Base-by-base conservation (phyloP, 441 rosid species). In the Gossypium schwendimanii region DNA sequence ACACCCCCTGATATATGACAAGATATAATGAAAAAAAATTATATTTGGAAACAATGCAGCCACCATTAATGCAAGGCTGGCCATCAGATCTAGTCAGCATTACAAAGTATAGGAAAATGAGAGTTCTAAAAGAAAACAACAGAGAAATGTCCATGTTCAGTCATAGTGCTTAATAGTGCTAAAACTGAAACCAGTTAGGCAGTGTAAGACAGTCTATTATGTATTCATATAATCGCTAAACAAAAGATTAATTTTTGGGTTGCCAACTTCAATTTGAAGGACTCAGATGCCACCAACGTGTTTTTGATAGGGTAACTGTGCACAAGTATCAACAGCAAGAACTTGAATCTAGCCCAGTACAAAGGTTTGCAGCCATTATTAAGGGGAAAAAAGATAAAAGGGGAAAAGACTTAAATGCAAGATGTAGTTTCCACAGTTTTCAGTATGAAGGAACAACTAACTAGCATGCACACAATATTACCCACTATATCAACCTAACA, bases 361-460 rank as follows among this genome's bases (percentile, higher is more conserved):
- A 62, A 33, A 33, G 14, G 9, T 62, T 62, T 15, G 47, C n/a
- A 33, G 24, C 47, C 14, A 62, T 31, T 31, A 33, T 62, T 62
- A 33, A 61, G 45, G 45, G 45, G 18, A 31, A 31, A 15, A n/a
- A 18, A 6, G 45, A 39, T 15, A 61, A 10, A 61, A 4, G 14
- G 23, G 14, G 39, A 62, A 36, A 62, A 7, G 66, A 62, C 47
- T 33, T 62, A 33, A 7, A 61, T 15, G 44, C 47, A 20, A 33
- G 45, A 15, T 23, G 26, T 44, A 49, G 7, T n/a, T 45, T 47
- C 39, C 41, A 47, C 70, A 47, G 21, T 47, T 66, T 66, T 24
- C 57, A 66, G 39, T 66, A n/a, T 47, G 41, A 66, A 66, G 55
- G 39, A 66, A 24, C 39, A 65, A 47, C 23, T 66, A 66, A 49